Base-by-base conservation (phyloP, 768 basidiomycete species). In the Lactarius indigo region DNA sequence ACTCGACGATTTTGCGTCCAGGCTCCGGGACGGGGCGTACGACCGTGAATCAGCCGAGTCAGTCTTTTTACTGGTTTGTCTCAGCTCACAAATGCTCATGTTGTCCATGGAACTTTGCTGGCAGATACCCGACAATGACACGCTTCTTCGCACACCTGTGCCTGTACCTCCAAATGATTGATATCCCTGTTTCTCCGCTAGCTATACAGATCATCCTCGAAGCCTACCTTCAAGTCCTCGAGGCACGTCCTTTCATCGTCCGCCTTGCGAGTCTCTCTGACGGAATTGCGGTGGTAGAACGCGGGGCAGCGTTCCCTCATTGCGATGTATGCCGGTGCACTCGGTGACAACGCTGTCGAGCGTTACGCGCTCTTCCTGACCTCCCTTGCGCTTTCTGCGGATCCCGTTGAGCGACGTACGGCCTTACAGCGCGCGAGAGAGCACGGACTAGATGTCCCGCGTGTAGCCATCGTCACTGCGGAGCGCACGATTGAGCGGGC, bases 141-240 rank as follows among this genome's bases (percentile, higher is more conserved):
- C 88, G 95, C 4, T 99, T 98, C 79, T 97, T 96, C 73, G 90
- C 95, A 0, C 96, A 99, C 73, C 79, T 98, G 28, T 93, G 93
- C 69, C 86, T 98, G 35, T 94, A 89, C 77, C 82, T 97, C 4
- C 87, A 91, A 68, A 85, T 94, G 78, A 90, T 97, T 41, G 89
- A 90, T 59, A 78, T 89, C 41, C 75, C 85, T 0, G 84, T 93
- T 0, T 90, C 95, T 0, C 86, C 89, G 2, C 76, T 86, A 15
- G 86, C 92, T 0, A 88, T 86, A 0, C 93, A 96, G 73, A 77
- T 84, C 35, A 92, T 99, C 60, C 78, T 98, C 31, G 91, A 96
- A 73, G 86, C 90, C 0, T 99, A 98, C 74, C 84, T 98, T 6
- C 85, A 86, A 66, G 90, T 95, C 3, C 84, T 98, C 3, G 93